Evolutionary conservation across 106 monocot species (phyloP).

Genomic region (Dioscorea alata): DNA sequence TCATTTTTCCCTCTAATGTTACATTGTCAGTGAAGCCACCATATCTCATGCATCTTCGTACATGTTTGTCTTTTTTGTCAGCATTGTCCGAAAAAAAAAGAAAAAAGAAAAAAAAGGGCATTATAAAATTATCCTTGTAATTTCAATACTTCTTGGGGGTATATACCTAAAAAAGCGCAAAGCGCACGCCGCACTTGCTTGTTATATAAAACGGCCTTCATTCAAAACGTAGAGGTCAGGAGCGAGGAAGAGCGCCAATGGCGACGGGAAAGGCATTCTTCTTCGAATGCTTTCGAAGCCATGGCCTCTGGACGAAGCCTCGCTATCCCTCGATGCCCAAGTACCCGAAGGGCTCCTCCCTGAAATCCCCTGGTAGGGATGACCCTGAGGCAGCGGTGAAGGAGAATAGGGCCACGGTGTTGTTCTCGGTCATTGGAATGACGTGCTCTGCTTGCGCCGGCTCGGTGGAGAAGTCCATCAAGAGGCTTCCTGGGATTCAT

Average conservation of each 20-base stretch:
- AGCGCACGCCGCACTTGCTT: too few relatives aligned
- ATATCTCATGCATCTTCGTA: too few relatives aligned
- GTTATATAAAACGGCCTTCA: too few relatives aligned
- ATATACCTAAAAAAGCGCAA: too few relatives aligned
- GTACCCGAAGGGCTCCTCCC: conserved; percentile 14
- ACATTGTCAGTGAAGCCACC: too few relatives aligned
- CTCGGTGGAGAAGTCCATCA: conserved; percentile 86
- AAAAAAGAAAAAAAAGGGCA: too few relatives aligned
- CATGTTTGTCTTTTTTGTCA: too few relatives aligned
- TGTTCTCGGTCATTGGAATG: conserved; percentile 70
- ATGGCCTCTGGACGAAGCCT: conserved; percentile 30
- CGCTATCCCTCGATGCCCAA: conserved; percentile 82
- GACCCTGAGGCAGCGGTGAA: conserved; percentile 7
- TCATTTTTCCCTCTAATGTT: too few relatives aligned
- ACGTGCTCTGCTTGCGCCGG: conserved; percentile 78
- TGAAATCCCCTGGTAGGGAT: background rate
- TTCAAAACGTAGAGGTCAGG: too few relatives aligned
- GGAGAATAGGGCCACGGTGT: conserved; percentile 13
- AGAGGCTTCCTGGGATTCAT: conserved; percentile 73
- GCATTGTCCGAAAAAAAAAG: too few relatives aligned
- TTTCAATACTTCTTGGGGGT: too few relatives aligned
- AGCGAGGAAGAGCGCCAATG: conserved; percentile 3
- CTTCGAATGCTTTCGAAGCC: conserved; percentile 34
- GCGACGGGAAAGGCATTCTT: conserved; percentile 4
- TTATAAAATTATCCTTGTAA: too few relatives aligned